Evolutionary conservation across 371 early-diverging fungal genomes (phyloP).

Genomic region (Rhizopus sp.): DNA sequence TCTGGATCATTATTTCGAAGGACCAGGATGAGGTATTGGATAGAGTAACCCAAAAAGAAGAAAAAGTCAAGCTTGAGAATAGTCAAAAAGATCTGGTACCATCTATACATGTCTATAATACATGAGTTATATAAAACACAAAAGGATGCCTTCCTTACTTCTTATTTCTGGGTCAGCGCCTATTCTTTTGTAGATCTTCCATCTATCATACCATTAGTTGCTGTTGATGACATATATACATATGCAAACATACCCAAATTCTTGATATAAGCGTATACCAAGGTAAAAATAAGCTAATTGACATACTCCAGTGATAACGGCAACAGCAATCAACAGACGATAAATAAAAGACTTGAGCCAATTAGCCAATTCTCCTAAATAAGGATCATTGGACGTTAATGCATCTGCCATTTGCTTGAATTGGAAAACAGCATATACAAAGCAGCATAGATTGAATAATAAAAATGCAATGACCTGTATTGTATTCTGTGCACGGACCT

Average conservation of each 20-base stretch:
- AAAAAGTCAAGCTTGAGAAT: slow-evolving; percentile 86
- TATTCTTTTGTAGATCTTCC: slow-evolving; percentile 90
- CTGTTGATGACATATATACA: neutral
- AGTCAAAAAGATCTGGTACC: slow-evolving; percentile 82
- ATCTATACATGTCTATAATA: slow-evolving; percentile 69
- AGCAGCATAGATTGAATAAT: slow-evolving; percentile 76
- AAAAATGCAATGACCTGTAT: slow-evolving; percentile 87
- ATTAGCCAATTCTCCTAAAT: slow-evolving; percentile 13
- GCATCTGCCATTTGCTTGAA: slow-evolving; percentile 51
- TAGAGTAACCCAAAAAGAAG: slow-evolving; percentile 84
- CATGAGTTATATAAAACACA: neutral
- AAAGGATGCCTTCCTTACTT: slow-evolving; percentile 46
- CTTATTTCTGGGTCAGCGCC: slow-evolving; percentile 87
- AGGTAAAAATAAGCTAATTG: slow-evolving; percentile 43
- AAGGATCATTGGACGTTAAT: slow-evolving; percentile 13
- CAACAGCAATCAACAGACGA: slow-evolving; percentile 40
- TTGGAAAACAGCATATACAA: slow-evolving; percentile 80
- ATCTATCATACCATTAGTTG: slow-evolving; percentile 32
- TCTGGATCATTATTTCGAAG: slow-evolving; percentile 69
- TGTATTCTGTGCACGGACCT: slow-evolving; percentile 83
- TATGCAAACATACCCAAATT: slow-evolving; percentile 68
- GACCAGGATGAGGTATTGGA: slow-evolving; percentile 85
- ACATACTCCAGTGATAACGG: slow-evolving; percentile 47
- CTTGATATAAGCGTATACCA: slow-evolving; percentile 69
- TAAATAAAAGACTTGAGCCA: slow-evolving; percentile 24